phyloP scores from a whole-genome alignment of 139 green algal genomes.

The Closterium sp. region DNA sequence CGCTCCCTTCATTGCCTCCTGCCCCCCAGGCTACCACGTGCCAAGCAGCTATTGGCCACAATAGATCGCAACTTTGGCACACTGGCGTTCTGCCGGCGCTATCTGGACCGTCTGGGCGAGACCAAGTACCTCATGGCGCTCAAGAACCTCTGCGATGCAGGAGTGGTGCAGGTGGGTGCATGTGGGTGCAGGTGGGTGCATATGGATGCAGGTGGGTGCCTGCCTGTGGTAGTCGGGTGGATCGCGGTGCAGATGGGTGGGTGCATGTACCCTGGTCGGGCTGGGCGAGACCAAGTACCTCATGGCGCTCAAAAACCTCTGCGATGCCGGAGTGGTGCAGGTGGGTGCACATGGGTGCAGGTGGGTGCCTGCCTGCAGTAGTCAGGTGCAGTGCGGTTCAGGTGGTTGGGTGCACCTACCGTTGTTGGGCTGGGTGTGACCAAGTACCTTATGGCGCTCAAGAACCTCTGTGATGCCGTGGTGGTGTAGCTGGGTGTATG shows the following conservation, averaged over 20 bases:
- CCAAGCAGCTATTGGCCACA: conserved; percentile 88
- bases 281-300: conserved; percentile 96
- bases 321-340: conserved; percentile 64
- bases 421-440: too few relatives aligned
- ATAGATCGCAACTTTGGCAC: conserved; percentile 98
- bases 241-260: not conserved
- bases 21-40: conserved; percentile 82
- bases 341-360: too few relatives aligned
- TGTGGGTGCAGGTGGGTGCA: too few relatives aligned
- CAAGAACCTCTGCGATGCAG: conserved; percentile 92
- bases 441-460: too few relatives aligned
- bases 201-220: too few relatives aligned
- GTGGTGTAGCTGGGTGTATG: too few relatives aligned
- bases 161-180: conserved; percentile 55
- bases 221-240: too few relatives aligned
- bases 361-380: too few relatives aligned
- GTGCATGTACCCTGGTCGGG: too few relatives aligned
- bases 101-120: conserved; percentile 93
- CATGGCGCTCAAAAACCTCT: conserved; percentile 98
- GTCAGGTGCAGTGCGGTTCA: too few relatives aligned
- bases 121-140: conserved; percentile 99
- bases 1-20: not conserved
- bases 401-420: too few relatives aligned
- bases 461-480: too few relatives aligned
- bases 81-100: conserved; percentile 94